Percentiles rank a stretch among this genome's conserved stretches.
phyloP scores from a whole-genome alignment of 2,329 filamentous ascomycete species.

The Orbilia oligospora region DNA sequence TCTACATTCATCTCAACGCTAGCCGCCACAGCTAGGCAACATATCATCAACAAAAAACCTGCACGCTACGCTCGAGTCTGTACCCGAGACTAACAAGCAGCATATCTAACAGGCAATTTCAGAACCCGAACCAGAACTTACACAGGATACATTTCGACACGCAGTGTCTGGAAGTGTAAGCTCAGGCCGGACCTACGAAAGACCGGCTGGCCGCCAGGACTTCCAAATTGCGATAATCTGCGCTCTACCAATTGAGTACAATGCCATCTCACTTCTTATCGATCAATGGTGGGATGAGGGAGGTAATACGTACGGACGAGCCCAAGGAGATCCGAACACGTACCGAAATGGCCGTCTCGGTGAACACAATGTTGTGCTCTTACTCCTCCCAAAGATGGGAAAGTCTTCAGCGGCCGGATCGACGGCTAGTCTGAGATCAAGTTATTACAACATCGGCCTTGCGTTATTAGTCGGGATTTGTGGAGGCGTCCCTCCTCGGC shows the following conservation, averaged over 20 bases:
- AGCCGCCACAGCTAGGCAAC: no score
- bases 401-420: slow-evolving; percentile 64
- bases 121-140: no score
- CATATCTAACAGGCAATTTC: background rate
- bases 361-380: slow-evolving; percentile 65
- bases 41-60: no score
- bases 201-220: slow-evolving; percentile 1
- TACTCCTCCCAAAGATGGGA: slow-evolving; percentile 64
- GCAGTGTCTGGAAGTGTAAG: no score
- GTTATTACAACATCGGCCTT: slow-evolving; percentile 66
- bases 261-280: slow-evolving; percentile 63
- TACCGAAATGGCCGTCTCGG: slow-evolving; percentile 65
- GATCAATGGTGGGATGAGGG: slow-evolving; percentile 65
- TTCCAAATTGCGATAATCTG: slow-evolving; percentile 65
- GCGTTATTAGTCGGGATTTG: slow-evolving; percentile 64
- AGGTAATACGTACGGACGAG: slow-evolving; percentile 62
- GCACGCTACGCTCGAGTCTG: no score
- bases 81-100: no score
- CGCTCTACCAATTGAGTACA: slow-evolving; percentile 63
- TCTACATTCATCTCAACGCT: background rate
- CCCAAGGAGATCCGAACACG: slow-evolving; percentile 64
- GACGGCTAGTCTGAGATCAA: slow-evolving; percentile 65
- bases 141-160: no score
- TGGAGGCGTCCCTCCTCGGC: slow-evolving; percentile 64
- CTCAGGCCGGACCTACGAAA: background rate